phyloP scores from a whole-genome alignment of 495 filamentous ascomycete species.

The Neurospora sp. region DNA sequence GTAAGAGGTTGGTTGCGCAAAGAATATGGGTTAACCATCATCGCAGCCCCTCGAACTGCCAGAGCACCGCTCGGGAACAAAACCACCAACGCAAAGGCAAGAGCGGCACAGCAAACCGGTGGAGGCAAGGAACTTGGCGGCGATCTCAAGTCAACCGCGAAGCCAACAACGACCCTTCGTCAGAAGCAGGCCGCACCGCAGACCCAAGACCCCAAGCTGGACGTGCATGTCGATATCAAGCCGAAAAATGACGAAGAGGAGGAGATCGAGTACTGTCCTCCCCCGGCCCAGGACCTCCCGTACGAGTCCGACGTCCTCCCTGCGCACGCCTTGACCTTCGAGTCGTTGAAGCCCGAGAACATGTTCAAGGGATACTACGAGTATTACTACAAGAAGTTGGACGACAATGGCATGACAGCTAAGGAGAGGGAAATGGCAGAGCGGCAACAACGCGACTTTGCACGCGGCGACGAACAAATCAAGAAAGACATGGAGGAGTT shows the following conservation, averaged over 20 bases:
- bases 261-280: slow-evolving; percentile 46
- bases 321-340: slow-evolving; percentile 41
- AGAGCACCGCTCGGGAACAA: slow-evolving; percentile 84
- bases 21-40: slow-evolving; percentile 17
- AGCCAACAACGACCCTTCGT: slow-evolving; percentile 24
- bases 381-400: slow-evolving; percentile 53
- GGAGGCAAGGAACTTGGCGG: slow-evolving; percentile 31
- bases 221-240: slow-evolving; percentile 29
- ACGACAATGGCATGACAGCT: slow-evolving; percentile 55
- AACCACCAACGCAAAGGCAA: slow-evolving; percentile 89
- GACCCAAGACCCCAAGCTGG: slow-evolving; percentile 33
- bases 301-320: slow-evolving; percentile 71
- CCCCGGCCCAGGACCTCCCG: slow-evolving; percentile 47
- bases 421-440: slow-evolving; percentile 52
- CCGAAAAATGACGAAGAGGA: slow-evolving; percentile 39
- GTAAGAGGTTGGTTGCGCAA: slow-evolving; percentile 43
- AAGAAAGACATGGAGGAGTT: slow-evolving; percentile 45
- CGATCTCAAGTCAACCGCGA: slow-evolving; percentile 31
- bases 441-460: slow-evolving; percentile 39
- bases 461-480: slow-evolving; percentile 51
- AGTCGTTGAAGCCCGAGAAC: slow-evolving; percentile 45
- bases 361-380: slow-evolving; percentile 58
- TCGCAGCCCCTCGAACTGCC: slow-evolving; percentile 47
- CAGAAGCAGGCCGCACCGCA: slow-evolving; percentile 33
- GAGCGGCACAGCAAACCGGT: slow-evolving; percentile 46